A percentile compares a stretch with the other conserved stretches of the same genome.
phyloP scores from a whole-genome alignment of 306 rosid genomes.

The Cicer yamashitae region DNA sequence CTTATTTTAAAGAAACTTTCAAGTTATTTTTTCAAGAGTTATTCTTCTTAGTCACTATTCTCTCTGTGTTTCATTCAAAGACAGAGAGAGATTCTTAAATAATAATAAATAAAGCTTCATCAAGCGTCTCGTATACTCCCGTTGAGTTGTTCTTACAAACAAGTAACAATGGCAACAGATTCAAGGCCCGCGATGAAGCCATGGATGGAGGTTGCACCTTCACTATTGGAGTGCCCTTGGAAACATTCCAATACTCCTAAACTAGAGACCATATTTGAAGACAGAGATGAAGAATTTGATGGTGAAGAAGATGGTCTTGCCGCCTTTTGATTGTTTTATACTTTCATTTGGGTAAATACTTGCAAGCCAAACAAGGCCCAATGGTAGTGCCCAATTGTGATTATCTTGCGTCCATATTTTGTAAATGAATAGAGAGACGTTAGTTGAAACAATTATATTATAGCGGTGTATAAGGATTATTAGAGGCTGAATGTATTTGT shows the following conservation, averaged over 20 bases:
- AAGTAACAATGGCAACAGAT: conserved; percentile 49
- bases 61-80: conserved; percentile 42
- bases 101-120: conserved; percentile 30
- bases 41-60: not conserved
- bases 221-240: conserved; percentile 50
- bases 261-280: conserved; percentile 62
- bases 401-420: conserved; percentile 43
- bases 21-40: not conserved
- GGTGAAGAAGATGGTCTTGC: conserved; percentile 35
- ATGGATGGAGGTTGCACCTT: conserved; percentile 66
- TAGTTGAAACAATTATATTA: not conserved
- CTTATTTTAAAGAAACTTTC: not conserved
- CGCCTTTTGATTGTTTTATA: not conserved
- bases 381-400: not conserved
- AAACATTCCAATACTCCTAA: conserved; percentile 51
- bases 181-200: conserved; percentile 46
- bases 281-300: conserved; percentile 45
- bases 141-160: not conserved
- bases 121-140: not conserved
- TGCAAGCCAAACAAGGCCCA: conserved; percentile 8
- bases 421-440: conserved; percentile 36
- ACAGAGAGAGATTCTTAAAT: conserved; percentile 38
- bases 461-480: conserved; percentile 5
- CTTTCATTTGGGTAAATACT: not conserved
- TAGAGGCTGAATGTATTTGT: conserved; percentile 4